phyloP scores from a whole-genome alignment of 2,329 filamentous ascomycete genomes.

The Fusarium sp. region DNA sequence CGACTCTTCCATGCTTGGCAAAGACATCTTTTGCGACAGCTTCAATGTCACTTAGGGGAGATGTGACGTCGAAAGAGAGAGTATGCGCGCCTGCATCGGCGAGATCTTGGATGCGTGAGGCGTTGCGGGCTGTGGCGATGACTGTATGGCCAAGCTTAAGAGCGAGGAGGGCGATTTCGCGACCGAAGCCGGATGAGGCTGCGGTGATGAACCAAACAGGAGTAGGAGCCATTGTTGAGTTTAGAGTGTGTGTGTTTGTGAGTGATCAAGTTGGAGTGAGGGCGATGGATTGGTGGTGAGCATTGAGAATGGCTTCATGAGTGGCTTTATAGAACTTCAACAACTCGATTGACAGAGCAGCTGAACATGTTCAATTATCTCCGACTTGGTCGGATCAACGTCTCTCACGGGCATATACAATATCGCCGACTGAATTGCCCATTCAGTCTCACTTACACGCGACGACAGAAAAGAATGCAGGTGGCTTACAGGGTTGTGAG shows the following conservation, averaged over 20 bases:
- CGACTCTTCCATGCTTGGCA: constrained; percentile 50
- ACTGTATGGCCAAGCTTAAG: constrained; percentile 58
- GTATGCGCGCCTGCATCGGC: constrained; percentile 53
- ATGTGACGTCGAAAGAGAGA: constrained; percentile 58
- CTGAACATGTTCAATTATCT: not conserved
- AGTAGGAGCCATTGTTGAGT: constrained; percentile 16
- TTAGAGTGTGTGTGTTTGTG: not conserved
- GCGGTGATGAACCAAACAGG: constrained; percentile 63
- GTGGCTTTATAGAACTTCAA: not conserved
- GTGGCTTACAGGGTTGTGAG: not conserved
- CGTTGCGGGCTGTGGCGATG: constrained; percentile 58
- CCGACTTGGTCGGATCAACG: not conserved
- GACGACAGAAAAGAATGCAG: not conserved
- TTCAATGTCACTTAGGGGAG: constrained; percentile 49
- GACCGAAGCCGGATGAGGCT: constrained; percentile 60
- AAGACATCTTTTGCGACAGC: constrained; percentile 47
- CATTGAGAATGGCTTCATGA: not conserved
- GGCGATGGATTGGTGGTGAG: not conserved
- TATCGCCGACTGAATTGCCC: constrained; percentile 15
- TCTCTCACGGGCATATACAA: not conserved
- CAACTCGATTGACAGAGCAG: not conserved
- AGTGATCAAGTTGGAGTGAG: not conserved
- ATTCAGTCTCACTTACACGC: not conserved
- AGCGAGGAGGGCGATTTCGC: constrained; percentile 53
- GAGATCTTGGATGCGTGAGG: constrained; percentile 52